Percentiles rank a stretch among this genome's conserved stretches.
These are phyloP conservation scores for Pharus latifolius DNA, from an alignment of 176 grass and related monocot species.

Conservation along the genomic window DNA sequence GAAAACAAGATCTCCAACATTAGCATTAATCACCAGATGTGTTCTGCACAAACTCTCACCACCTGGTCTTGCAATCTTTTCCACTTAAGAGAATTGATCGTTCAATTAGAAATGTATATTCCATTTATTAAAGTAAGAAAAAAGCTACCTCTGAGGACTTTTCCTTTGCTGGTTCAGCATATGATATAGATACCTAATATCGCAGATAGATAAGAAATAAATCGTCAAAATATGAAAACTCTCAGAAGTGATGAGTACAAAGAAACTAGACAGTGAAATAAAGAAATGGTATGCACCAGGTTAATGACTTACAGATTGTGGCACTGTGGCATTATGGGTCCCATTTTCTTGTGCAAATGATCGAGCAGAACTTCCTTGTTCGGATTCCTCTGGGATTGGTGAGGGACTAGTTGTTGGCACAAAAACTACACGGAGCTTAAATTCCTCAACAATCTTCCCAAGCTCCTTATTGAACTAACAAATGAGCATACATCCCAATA, in stretches of 20 bases:
- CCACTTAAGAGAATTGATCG: background rate
- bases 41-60: too few species aligned
- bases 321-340: conserved; percentile 25
- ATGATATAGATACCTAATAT: conserved; percentile 57
- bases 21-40: background rate
- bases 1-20: background rate
- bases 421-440: conserved; percentile 83
- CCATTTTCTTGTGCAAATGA: conserved; percentile 61
- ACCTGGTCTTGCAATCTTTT: background rate
- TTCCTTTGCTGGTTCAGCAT: conserved; percentile 63
- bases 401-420: conserved; percentile 53
- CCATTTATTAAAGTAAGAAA: background rate
- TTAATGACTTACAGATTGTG: conserved; percentile 56
- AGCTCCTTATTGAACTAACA: conserved; percentile 85
- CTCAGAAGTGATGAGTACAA: background rate
- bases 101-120: conserved; percentile 8
- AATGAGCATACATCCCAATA: background rate
- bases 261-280: background rate
- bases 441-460: conserved; percentile 81
- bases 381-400: conserved; percentile 60
- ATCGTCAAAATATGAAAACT: background rate
- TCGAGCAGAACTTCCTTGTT: conserved; percentile 70
- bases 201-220: conserved; percentile 3
- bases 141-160: conserved; percentile 49
- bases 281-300: background rate